Conservation (phyloP, 345 rosid species). For the Linum usitatissimum region DNA sequence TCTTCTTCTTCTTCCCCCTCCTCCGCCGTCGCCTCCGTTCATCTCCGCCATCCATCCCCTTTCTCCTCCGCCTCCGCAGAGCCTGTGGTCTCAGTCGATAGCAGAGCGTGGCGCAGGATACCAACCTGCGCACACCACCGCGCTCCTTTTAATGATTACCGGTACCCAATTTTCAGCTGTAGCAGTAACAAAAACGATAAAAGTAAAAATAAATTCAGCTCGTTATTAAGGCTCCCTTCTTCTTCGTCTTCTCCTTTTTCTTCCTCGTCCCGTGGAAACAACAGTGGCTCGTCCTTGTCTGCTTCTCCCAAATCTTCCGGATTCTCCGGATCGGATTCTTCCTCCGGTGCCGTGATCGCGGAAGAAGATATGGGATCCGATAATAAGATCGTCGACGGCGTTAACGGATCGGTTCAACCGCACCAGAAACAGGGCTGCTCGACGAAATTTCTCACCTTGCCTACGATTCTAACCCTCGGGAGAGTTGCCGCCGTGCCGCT, state of each 20-base stretch:
- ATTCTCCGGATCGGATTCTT: constrained; percentile 7
- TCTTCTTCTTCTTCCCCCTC: not conserved
- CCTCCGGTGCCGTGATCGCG: constrained; percentile 10
- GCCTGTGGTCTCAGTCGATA: not conserved
- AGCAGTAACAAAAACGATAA: not conserved
- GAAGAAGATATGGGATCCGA: constrained; percentile 48
- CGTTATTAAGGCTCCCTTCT: not conserved
- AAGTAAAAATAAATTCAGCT: not conserved
- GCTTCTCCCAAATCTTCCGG: not conserved
- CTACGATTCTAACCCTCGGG: constrained; percentile 83
- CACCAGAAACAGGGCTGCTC: constrained; percentile 17
- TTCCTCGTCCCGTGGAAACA: not conserved
- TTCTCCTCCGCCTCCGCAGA: not conserved
- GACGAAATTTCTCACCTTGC: constrained; percentile 67
- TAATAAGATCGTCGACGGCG: constrained; percentile 23
- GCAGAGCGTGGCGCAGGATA: constrained; percentile 1
- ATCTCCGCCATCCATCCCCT: not conserved
- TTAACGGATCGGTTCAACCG: constrained; percentile 16
- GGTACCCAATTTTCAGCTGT: not conserved
- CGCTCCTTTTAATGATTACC: not conserved
- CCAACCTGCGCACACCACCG: not conserved
- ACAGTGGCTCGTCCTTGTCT: not conserved
- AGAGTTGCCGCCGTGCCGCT: constrained; percentile 94
- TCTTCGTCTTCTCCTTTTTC: not conserved
- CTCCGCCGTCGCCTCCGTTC: not conserved